Conservation (phyloP, 2,329 filamentous ascomycete species). For the Colletotrichum siamense region DNA sequence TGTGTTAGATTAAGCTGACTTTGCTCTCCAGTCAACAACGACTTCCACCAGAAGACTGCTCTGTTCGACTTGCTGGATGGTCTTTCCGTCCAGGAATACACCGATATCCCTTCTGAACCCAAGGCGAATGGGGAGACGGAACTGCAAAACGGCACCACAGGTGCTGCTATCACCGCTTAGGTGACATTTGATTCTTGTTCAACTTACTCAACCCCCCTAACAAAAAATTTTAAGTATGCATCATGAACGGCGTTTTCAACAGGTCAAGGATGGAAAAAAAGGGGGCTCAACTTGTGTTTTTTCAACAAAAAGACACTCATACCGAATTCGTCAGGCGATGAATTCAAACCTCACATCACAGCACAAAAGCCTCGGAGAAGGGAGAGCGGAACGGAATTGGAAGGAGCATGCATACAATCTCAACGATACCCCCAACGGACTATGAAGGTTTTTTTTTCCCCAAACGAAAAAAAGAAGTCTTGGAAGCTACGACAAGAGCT, state of each 20-base stretch:
- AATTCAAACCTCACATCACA: not conserved
- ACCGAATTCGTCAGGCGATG: not conserved
- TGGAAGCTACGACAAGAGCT: conserved; percentile 9
- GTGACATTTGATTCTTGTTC: conserved; percentile 24
- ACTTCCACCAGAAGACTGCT: conserved; percentile 84
- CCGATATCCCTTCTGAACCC: conserved; percentile 50
- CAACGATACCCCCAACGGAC: conserved; percentile 44
- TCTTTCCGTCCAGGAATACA: conserved; percentile 66
- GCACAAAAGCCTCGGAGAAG: conserved; percentile 26
- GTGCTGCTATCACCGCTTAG: conserved; percentile 16
- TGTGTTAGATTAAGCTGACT: not conserved
- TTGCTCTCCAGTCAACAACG: conserved; percentile 80
- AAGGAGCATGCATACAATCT: conserved; percentile 38
- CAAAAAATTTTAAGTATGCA: conserved; percentile 25
- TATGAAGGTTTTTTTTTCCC: conserved; percentile 11
- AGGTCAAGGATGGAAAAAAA: conserved; percentile 23
- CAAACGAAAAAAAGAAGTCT: conserved; percentile 6
- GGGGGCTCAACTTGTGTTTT: conserved; percentile 25
- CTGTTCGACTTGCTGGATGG: conserved; percentile 89
- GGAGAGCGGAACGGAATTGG: conserved; percentile 18
- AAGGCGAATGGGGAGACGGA: conserved; percentile 28
- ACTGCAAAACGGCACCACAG: conserved; percentile 14
- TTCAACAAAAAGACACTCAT: conserved; percentile 31
- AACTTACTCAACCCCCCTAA: conserved; percentile 22
- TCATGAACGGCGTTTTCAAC: conserved; percentile 24